These are phyloP conservation scores for Aspergillus sergii DNA, from an alignment of 2,329 filamentous ascomycete genomes.

Conservation along the genomic window DNA sequence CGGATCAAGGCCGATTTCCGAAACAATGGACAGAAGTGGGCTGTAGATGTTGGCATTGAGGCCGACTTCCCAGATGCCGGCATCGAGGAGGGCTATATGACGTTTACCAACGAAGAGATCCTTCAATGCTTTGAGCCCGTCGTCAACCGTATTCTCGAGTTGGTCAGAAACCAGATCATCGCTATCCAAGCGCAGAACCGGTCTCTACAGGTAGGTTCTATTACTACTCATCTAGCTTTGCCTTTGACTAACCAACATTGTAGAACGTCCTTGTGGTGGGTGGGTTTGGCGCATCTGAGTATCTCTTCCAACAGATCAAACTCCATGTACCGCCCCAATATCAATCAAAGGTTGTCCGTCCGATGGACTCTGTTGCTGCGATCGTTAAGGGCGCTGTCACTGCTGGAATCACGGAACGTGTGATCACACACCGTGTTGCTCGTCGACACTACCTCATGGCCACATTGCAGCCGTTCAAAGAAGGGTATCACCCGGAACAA, in stretches of 20 bases:
- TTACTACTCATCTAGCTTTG: neutral
- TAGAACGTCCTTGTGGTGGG: constrained; percentile 93
- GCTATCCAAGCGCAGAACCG: constrained; percentile 98
- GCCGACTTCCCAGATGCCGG: constrained; percentile 96
- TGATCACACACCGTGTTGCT: constrained; percentile 95
- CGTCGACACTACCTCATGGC: constrained; percentile 99
- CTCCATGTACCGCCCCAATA: constrained; percentile 97
- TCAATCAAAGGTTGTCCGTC: constrained; percentile 95
- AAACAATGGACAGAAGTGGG: constrained; percentile 99
- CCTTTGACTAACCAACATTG: constrained; percentile 20
- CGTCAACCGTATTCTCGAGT: constrained; percentile 92
- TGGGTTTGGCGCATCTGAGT: constrained; percentile 97
- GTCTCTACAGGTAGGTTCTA: constrained; percentile 68
- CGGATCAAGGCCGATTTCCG: constrained; percentile 99
- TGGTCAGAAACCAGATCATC: constrained; percentile 97
- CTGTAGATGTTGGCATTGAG: constrained; percentile 97
- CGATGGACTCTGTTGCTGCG: constrained; percentile 97
- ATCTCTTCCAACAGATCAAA: constrained; percentile 99
- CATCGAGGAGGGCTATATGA: constrained; percentile 99
- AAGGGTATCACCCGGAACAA: constrained; percentile 96
- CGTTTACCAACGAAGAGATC: constrained; percentile 98
- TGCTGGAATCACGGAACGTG: constrained; percentile 93
- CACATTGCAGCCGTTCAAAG: constrained; percentile 97
- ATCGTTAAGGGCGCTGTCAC: constrained; percentile 99
- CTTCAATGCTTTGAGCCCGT: constrained; percentile 98